Base-by-base conservation (phyloP, 2,329 filamentous ascomycete species). In the Paraconiothyrium brasiliense region DNA sequence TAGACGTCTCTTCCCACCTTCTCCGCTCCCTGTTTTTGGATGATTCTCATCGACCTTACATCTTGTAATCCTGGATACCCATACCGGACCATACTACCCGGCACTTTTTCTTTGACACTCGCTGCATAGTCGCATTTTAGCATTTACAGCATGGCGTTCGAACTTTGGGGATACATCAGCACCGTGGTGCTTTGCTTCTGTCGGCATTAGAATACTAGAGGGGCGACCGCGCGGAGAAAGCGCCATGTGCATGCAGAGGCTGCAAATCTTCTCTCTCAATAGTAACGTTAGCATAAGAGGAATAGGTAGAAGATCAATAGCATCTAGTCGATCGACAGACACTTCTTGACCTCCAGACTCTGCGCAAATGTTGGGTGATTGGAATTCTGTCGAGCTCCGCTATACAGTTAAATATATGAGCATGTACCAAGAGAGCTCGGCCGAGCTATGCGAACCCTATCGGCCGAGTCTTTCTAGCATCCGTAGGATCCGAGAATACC, bases 1-100 rank as follows among this genome's bases (percentile, higher is more conserved):
- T 77, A 67, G 61, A 44, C 20, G 44, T 9, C 50, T 51, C 20
- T 50, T 37, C 27, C 14, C 16, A 14, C 7, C 39, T 27, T 27
- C 46, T 10, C 14, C 16, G 2, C 27, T 16, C 27, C n/a, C 35
- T 46, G 7, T 22, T 35, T 22, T 10, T 46, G 20, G 20, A 13
- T 14, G 32, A 10, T 13, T 37, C 16, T 3, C 27, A 20, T 37
- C 30, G 48, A n/a, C 27, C 32, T 44, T 54, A 54, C 20, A 22
- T 44, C 11, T 44, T 54, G 22, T 44, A 54, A 54, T 54, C 24
- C 32, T 54, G 24, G 37, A 54, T 54, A 51, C 32, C 32, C 48
- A 13, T 32, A 14, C 7, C 24, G 13, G 24, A n/a, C 43, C 43
- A 7, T 11, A 10, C 10, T 4, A 30, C 30, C 14, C 14, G 46